Evolutionary conservation across 352 stramenopile genomes (phyloP), one percentile per base, ranked within the genome.

Genomic region (Blastocystis sp.): DNA sequence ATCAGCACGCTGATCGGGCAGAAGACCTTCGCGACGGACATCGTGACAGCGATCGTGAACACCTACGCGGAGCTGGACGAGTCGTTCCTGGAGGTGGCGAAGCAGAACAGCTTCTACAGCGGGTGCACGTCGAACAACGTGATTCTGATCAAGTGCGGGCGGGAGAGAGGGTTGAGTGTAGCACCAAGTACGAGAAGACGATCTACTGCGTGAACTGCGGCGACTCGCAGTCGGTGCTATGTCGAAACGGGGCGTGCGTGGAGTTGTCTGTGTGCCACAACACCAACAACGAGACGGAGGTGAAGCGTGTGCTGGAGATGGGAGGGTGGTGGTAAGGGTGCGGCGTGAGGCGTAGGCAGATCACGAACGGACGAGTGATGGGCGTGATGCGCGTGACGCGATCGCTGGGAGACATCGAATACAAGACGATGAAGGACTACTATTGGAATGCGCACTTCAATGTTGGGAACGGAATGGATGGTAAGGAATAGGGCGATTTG

Each of bases 391-490:
- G 66, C 24, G 74, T 87, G n/a, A 82, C 81, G 21, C 81, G 81
- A 19, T 87, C 76, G n/a, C 52, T 82, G 21, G 81, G 76, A 57
- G 81, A 82, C 48, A 87, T 87, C 43, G 81, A 89, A 38, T 87
- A 87, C 38, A 87, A 89, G 34, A 87, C 70, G 21, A 74, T 87
- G 74, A 82, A 89, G 34, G 74, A 74, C 24, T 62, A 89, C 45
- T 82, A 74, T 28, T 87, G 68, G 62, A 66, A 89, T n/a, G 48
- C 43, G 9, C 21, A 70, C 38, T 82, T 87, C 42, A 89, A 62
- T 78, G 60, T 70, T 45, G 7, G 40, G 7, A 14, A 68, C 24
- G 9, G 24, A 14, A 59, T 60, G 69, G 7, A 14, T 78, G 7
- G 24, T 78, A 14, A 68, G 28, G 24, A 78, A 69, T 69, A 87